These are phyloP conservation scores for Exophiala viscosa DNA, from an alignment of 2,329 filamentous ascomycete genomes.

Conservation along the genomic window DNA sequence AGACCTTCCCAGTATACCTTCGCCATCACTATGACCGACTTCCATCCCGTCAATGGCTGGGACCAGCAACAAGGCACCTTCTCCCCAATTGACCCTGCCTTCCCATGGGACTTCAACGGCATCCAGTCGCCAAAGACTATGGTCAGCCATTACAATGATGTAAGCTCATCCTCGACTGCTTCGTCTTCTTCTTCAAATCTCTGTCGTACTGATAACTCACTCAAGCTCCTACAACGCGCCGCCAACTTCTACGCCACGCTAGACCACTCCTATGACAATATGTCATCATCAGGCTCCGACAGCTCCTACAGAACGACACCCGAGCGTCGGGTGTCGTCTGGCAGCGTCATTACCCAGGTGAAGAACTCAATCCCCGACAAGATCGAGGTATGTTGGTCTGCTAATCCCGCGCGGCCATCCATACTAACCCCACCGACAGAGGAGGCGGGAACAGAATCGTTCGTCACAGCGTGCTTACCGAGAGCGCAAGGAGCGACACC, in stretches of 20 bases:
- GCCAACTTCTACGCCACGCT: constrained; percentile 24
- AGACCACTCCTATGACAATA: constrained; percentile 21
- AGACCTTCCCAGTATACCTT: neutral
- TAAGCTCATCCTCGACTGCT: neutral
- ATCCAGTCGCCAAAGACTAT: constrained; percentile 21
- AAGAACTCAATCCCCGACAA: constrained; percentile 26
- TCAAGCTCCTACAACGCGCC: constrained; percentile 21
- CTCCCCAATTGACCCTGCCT: constrained; percentile 16
- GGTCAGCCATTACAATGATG: constrained; percentile 25
- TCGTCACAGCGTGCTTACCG: constrained; percentile 81
- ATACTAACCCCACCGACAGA: constrained; percentile 14
- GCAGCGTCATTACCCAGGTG: constrained; percentile 16
- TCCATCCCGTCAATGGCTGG: constrained; percentile 17
- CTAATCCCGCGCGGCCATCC: too few relatives aligned
- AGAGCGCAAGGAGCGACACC: constrained; percentile 90
- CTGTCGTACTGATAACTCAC: neutral
- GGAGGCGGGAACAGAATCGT: constrained; percentile 26
- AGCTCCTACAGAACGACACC: constrained; percentile 18
- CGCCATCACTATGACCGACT: constrained; percentile 14
- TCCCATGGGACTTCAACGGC: constrained; percentile 22
- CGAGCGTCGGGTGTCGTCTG: constrained; percentile 8
- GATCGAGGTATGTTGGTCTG: constrained; percentile 20
- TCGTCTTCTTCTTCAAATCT: neutral
- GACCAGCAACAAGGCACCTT: constrained; percentile 14
- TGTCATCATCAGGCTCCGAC: constrained; percentile 20